Percentiles rank a stretch among this genome's conserved stretches.
Conservation (phyloP, 768 basidiomycete genomes). For the Udeniomyces megalosporus region DNA sequence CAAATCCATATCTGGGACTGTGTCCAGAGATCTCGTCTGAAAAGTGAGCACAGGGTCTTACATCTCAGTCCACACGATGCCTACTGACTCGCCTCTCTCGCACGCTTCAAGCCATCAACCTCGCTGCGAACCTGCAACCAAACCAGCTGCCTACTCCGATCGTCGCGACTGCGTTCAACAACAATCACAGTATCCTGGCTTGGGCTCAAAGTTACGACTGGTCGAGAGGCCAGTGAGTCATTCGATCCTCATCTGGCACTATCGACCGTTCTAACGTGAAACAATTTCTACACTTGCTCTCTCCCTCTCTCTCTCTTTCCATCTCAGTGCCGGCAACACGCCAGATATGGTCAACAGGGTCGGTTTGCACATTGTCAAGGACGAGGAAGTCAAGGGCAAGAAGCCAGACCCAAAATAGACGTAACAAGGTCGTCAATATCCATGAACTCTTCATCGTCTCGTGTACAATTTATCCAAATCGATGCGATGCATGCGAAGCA, state of each 20-base stretch:
- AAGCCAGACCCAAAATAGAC: no score
- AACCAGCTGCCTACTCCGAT: conserved; percentile 3
- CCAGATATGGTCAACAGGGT: conserved; percentile 34
- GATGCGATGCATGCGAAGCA: no score
- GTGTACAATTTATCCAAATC: no score
- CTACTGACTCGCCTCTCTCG: neutral
- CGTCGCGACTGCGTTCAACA: conserved; percentile 1
- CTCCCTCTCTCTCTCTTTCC: conserved; percentile 7
- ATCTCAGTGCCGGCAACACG: conserved; percentile 47
- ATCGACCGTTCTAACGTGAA: neutral
- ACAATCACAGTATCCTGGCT: conserved; percentile 3
- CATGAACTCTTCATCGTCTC: no score
- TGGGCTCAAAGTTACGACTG: conserved; percentile 12
- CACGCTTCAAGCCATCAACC: neutral
- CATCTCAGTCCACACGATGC: neutral
- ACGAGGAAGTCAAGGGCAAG: conserved; percentile 33
- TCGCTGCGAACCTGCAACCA: neutral
- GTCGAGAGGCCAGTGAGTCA: conserved; percentile 12
- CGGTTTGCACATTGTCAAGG: conserved; percentile 34
- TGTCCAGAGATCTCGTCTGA: conserved; percentile 76
- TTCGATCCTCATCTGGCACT: neutral
- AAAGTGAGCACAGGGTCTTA: conserved; percentile 41
- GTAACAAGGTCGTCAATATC: no score
- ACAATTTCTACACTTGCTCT: neutral
- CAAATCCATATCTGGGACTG: conserved; percentile 91